Base-by-base conservation (phyloP, 2,329 filamentous ascomycete species). In the Cadophora luteo-olivacea region DNA sequence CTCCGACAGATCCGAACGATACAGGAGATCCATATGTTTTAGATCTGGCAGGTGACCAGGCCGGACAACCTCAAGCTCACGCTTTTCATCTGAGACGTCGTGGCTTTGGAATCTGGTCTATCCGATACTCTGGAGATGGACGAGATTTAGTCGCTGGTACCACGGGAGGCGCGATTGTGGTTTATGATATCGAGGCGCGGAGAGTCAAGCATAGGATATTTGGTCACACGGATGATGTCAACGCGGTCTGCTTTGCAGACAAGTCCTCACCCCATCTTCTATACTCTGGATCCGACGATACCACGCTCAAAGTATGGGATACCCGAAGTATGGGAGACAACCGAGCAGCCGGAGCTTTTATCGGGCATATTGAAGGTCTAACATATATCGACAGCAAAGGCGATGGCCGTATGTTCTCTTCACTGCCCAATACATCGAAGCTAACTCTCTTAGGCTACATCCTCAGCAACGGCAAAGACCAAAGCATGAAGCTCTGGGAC, bases 401-500 rank as follows among this genome's bases (percentile, higher is more conserved):
- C 63, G 89, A 91, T 76, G 89, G 89, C 4, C 84, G 89, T 77
- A 68, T 69, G 77, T 49, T 16, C 16, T 12, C 9, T 24, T 24
- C 4, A 4, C 41, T n/a, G n/a, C n/a, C n/a, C n/a, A n/a, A n/a
- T n/a, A n/a, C n/a, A n/a, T 32, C 22, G 1, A 9, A 19, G 25
- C 65, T 74, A 19, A 73, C 57, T 32, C 22, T 1, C 8, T 36
- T 54, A 78, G 77, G 77, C 67, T 98, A 98, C 78, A 91, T 98
- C 9, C 87, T 99, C 32, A 94, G 91, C 73, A 99, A 99, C 75
- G 93, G 89, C 70, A 99, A 98, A 78, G 96, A 99, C 77, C 96
- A 98, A 79, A 95, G 91, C 52, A 97, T 97, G 88, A 98, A 98
- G 81, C 85, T 99, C 0, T 99, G 96, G 96, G 96, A 99, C 79